phyloP scores from a whole-genome alignment of 495 filamentous ascomycete genomes.

The Aspergillus biplanus region DNA sequence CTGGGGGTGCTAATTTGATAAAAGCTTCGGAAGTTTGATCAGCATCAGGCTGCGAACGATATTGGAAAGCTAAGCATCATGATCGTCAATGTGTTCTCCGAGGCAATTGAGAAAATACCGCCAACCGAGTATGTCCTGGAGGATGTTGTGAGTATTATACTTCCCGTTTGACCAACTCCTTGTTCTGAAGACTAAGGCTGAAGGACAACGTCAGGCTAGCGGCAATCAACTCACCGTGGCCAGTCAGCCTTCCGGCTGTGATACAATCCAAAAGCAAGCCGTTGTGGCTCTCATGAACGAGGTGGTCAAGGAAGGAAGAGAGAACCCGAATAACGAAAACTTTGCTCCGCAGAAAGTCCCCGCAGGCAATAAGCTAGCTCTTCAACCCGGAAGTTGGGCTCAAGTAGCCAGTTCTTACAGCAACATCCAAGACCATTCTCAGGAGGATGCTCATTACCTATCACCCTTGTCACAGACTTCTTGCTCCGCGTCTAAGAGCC shows the following conservation, averaged over 20 bases:
- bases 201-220: slow-evolving; percentile 6
- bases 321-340: slow-evolving; percentile 3
- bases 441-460: slow-evolving; percentile 23
- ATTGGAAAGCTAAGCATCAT: slow-evolving; percentile 32
- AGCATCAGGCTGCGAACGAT: slow-evolving; percentile 31
- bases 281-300: slow-evolving; percentile 22
- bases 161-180: not conserved
- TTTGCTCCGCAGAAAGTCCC: slow-evolving; percentile 11
- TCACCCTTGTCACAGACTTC: slow-evolving; percentile 21
- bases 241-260: not conserved
- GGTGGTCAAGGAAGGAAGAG: slow-evolving; percentile 19
- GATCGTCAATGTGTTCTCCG: slow-evolving; percentile 29
- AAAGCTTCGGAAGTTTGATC: slow-evolving; percentile 32
- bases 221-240: not conserved
- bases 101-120: slow-evolving; percentile 22
- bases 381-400: slow-evolving; percentile 28
- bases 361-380: slow-evolving; percentile 3
- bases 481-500: slow-evolving; percentile 24
- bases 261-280: slow-evolving; percentile 20
- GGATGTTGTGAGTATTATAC: slow-evolving; percentile 20
- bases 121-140: slow-evolving; percentile 20
- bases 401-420: slow-evolving; percentile 24
- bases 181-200: not conserved
- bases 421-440: slow-evolving; percentile 6
- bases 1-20: slow-evolving; percentile 7